Evolutionary conservation across 805 yeast species (phyloP), one percentile per base, ranked within the genome.

Genomic region (Lachancea dasiensis): DNA sequence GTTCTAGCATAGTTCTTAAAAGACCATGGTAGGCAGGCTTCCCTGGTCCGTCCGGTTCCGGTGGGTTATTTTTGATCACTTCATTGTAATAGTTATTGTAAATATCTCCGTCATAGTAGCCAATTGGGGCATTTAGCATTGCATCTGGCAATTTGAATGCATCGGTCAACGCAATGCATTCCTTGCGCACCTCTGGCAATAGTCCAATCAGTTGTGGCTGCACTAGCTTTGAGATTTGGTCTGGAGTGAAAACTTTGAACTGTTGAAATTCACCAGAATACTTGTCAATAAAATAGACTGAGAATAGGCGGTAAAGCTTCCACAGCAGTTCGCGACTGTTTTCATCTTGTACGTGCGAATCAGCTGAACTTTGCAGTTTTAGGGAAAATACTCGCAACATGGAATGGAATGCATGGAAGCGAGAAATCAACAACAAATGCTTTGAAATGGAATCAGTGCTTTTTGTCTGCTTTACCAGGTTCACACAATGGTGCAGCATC

Each of bases 131-230:
- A 59, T 86, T 84, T 54, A 87, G 71, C 65, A 82, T 74, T 57
- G 72, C 81, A 63, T 87, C 95, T 27, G 86, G 77, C 46, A 82
- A 71, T 61, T 81, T 77, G 69, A 87, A 87, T 1, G 94, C 73
- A 61, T 87, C 97, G 4, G 95, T 82, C 51, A 84, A 68, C 1
- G 83, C 81, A 58, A 86, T 76, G 38, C 81, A 83, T 51, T 81
- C 77, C 21, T 76, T 73, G 60, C 95, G 70, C 27, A 81, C 56
- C 18, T 63, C 64, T 18, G 66, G 60, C 46, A 81, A 63, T 45
- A 78, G 56, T 34, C 56, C 56, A 29, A 70, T 69, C 38, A 74
- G 67, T 38, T 68, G 62, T 7, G 54, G 58, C 32, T 71, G 58
- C 34, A 67, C 69, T 30, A 70, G 49, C 5, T 52, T 48, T 33